Base-by-base conservation (phyloP, 2,329 filamentous ascomycete species). In the Stachybotrys chlorohalonatus region DNA sequence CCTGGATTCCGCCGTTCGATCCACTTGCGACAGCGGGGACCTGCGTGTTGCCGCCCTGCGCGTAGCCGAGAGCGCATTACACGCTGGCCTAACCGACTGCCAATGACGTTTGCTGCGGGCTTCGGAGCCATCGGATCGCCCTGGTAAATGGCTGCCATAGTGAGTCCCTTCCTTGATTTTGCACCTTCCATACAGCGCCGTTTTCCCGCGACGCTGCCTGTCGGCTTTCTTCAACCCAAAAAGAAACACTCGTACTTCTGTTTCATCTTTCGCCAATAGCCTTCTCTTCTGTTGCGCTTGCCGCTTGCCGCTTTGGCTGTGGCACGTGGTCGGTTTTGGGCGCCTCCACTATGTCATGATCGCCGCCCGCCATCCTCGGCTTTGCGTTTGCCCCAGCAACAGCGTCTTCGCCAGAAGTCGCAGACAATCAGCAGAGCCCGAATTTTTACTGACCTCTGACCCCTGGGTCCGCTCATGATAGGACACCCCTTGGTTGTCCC, bases 401-500 rank as follows among this genome's bases (percentile, higher is more conserved):
- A 42, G 8, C 36, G 13, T 13, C 36, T 2, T 13, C 36, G 36
- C 36, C 13, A 13, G 8, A 9, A 9, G 13, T 5, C 36, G 36
- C 36, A 9, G 36, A 42, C 13, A 42, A 42, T 42, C 36, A 42
- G 13, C 36, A 42, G 9, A 42, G 24, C 24, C 4, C 24, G 24
- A 24, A 24, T 24, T 24, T 42, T 42, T 2, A 13, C 36, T 42
- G 36, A 42, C 36, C 36, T 42, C 13, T 42, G 36, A 42, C 36
- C 16, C 32, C 52, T 55, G 39, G 53, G 47, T 48, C 13, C 50
- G 36, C 36, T 13, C 52, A 52, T 55, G 57, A 17, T 52, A 73
- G 71, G 71, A 73, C 52, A 68, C 66, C 47, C 79, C 79, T 62
- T 81, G 78, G 79, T 70, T 81, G 67, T 70, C 75, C 68, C 76